Evolutionary conservation across 1,284 basidiomycete genomes (phyloP).

Genomic region (Entoloma clypeatum): DNA sequence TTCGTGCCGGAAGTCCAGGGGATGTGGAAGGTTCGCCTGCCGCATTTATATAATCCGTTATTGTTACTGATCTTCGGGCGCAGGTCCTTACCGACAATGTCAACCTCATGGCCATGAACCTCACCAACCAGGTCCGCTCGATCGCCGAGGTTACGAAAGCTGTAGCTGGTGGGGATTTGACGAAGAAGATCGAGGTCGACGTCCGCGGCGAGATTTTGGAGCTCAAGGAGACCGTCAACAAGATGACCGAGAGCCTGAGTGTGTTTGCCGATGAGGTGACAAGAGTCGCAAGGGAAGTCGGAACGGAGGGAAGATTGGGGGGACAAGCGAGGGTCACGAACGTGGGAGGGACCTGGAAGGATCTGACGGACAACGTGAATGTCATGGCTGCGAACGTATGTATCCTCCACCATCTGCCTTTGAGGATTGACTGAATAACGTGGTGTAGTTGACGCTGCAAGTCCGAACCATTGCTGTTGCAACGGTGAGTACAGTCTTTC

Average conservation of each 20-base stretch:
- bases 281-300: conserved; percentile 84
- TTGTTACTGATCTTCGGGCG: neutral
- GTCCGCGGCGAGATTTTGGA: conserved; percentile 91
- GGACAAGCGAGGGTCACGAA: conserved; percentile 87
- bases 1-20: conserved; percentile 85
- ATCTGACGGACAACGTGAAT: conserved; percentile 93
- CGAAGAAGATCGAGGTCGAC: conserved; percentile 86
- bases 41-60: neutral
- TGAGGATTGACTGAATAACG: conserved; percentile 6
- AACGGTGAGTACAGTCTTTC: conserved; percentile 47
- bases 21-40: conserved; percentile 70
- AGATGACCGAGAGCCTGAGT: conserved; percentile 86
- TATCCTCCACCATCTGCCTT: conserved; percentile 16
- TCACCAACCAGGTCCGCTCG: conserved; percentile 89
- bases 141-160: conserved; percentile 87
- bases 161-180: conserved; percentile 85
- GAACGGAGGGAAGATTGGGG: conserved; percentile 86
- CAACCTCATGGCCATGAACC: conserved; percentile 89
- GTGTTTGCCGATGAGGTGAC: conserved; percentile 90
- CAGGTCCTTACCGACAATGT: conserved; percentile 75
- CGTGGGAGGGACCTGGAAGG: conserved; percentile 98
- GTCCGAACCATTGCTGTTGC: conserved; percentile 94
- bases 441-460: conserved; percentile 79
- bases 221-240: conserved; percentile 84
- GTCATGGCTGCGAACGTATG: conserved; percentile 81